Percentiles rank a stretch among this genome's conserved stretches.
These are phyloP conservation scores for Tagetes patula DNA, from an alignment of 129 eudicot genomes.

Conservation along the genomic window DNA sequence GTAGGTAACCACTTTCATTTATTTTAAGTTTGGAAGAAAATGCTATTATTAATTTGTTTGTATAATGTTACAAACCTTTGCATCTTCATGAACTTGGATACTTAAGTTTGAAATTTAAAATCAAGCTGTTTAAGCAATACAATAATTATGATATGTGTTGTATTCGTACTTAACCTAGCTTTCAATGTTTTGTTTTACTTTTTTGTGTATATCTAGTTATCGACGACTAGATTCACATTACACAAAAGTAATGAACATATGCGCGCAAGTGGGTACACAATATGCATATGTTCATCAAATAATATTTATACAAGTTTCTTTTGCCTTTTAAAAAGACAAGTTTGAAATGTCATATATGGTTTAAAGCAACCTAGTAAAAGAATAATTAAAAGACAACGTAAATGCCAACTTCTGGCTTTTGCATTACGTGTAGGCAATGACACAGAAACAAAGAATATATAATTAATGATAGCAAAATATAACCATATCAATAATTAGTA, in stretches of 20 bases:
- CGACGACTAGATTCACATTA: not conserved
- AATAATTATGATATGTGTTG: too few relatives aligned
- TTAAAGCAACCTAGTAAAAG: constrained; percentile 5
- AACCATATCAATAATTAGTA: not conserved
- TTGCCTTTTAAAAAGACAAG: constrained; percentile 1
- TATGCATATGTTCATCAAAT: not conserved
- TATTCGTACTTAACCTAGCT: too few relatives aligned
- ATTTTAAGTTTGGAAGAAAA: too few relatives aligned
- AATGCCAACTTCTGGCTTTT: not conserved
- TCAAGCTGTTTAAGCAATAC: too few relatives aligned
- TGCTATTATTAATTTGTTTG: too few relatives aligned
- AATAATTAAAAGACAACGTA: not conserved
- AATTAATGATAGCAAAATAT: not conserved
- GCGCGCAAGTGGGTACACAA: not conserved
- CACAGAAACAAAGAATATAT: not conserved
- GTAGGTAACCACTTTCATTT: too few relatives aligned
- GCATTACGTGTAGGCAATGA: not conserved
- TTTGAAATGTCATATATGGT: not conserved
- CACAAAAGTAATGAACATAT: not conserved
- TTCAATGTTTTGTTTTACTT: not conserved
- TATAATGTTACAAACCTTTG: too few relatives aligned
- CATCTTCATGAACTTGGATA: too few relatives aligned
- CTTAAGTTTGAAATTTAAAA: too few relatives aligned
- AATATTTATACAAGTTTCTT: not conserved
- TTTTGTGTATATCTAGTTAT: not conserved